Evolutionary conservation across 2,329 filamentous ascomycete genomes (phyloP).

Genomic region (Talaromyces sp.): DNA sequence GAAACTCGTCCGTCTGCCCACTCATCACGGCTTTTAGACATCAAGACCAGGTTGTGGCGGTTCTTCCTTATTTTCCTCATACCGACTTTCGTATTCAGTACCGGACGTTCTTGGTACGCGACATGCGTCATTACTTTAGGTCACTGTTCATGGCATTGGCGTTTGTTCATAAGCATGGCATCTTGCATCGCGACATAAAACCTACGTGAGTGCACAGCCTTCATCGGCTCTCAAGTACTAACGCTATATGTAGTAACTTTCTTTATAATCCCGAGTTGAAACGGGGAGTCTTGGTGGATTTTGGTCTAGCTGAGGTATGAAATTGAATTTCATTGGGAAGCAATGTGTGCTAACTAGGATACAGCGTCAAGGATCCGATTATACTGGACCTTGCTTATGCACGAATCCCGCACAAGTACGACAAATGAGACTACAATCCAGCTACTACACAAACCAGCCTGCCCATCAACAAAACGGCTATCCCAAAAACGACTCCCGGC

Average conservation of each 20-base stretch:
- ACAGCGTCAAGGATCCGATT: constrained; percentile 55
- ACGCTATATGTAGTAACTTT: constrained; percentile 63
- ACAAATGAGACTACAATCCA: constrained; percentile 55
- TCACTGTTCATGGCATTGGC: constrained; percentile 82
- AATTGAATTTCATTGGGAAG: not conserved
- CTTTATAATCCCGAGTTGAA: constrained; percentile 75
- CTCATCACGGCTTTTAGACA: constrained; percentile 95
- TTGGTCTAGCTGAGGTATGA: constrained; percentile 79
- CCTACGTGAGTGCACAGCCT: constrained; percentile 59
- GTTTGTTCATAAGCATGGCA: constrained; percentile 77
- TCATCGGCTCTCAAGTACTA: not conserved
- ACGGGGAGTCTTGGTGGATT: constrained; percentile 93
- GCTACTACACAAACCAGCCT: constrained; percentile 56
- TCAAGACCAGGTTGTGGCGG: constrained; percentile 89
- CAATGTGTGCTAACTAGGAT: not conserved
- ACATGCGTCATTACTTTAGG: constrained; percentile 86
- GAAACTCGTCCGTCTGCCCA: constrained; percentile 82
- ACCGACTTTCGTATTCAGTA: constrained; percentile 91
- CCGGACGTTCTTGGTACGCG: constrained; percentile 76
- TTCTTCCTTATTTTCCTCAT: constrained; percentile 93
- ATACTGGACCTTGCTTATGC: constrained; percentile 65
- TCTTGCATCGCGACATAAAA: constrained; percentile 94
- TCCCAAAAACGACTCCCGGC: constrained; percentile 83
- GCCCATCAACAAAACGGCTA: constrained; percentile 61
- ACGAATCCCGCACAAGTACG: constrained; percentile 63